Evolutionary conservation across 176 grass and related monocot species (phyloP).

Genomic region (Aegilops sharonensis): DNA sequence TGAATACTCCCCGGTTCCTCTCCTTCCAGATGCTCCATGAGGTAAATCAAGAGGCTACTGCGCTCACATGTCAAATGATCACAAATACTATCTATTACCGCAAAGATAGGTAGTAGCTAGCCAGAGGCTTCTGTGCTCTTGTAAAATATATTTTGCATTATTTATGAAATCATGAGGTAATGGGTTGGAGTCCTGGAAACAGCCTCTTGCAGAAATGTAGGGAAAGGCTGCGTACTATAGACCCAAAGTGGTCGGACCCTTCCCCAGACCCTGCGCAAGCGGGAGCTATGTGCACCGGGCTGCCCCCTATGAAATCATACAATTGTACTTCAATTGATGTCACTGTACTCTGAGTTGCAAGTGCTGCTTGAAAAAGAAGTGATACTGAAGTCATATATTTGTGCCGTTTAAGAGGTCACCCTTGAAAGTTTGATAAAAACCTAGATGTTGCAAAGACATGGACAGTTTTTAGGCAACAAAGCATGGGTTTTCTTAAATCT

Average conservation of each 20-base stretch:
- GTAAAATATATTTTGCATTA: background rate
- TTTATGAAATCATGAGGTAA: background rate
- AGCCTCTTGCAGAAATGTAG: too few relatives aligned
- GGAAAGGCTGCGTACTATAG: too few relatives aligned
- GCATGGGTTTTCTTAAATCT: background rate
- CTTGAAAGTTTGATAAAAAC: background rate
- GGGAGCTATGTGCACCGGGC: too few relatives aligned
- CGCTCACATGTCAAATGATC: background rate
- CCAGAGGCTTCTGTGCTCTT: background rate
- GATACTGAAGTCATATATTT: background rate
- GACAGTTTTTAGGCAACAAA: background rate
- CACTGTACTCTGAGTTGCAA: background rate
- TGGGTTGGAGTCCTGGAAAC: too few relatives aligned
- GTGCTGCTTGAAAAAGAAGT: background rate
- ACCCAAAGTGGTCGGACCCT: too few relatives aligned
- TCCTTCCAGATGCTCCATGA: too few relatives aligned
- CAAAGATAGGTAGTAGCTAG: background rate
- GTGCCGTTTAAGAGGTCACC: background rate
- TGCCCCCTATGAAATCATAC: background rate
- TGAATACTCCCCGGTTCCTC: too few relatives aligned
- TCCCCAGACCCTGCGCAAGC: too few relatives aligned
- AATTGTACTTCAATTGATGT: background rate
- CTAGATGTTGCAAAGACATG: background rate
- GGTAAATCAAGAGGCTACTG: too few relatives aligned
- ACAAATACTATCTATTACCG: background rate